Percentiles rank a stretch among this genome's conserved stretches.
phyloP scores from a whole-genome alignment of 2,329 filamentous ascomycete species.

The Phialophora chinensis region DNA sequence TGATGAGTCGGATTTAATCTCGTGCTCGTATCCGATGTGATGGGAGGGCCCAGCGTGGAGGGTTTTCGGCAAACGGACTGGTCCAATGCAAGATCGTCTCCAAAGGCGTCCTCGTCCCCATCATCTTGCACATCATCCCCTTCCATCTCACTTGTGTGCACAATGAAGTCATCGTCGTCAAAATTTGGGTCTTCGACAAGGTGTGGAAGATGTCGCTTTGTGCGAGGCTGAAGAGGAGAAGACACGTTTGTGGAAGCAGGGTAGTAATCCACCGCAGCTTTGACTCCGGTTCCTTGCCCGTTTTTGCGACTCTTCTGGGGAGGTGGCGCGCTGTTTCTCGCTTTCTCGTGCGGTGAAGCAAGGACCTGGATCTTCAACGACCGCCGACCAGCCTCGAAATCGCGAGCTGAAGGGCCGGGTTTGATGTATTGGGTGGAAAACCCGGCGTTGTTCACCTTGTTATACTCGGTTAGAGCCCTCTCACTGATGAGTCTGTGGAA shows the following conservation, averaged over 20 bases:
- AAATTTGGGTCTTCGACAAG: constrained; percentile 37
- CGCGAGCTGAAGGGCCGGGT: constrained; percentile 51
- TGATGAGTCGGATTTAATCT: constrained; percentile 50
- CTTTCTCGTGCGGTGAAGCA: constrained; percentile 52
- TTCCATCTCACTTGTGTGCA: constrained; percentile 37
- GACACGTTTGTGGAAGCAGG: constrained; percentile 71
- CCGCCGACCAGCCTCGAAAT: constrained; percentile 54
- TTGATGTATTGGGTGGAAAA: constrained; percentile 74
- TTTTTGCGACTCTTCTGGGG: constrained; percentile 42
- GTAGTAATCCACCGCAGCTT: constrained; percentile 47
- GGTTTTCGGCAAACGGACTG: constrained; percentile 37
- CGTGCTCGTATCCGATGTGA: constrained; percentile 51
- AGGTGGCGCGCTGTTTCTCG: constrained; percentile 42
- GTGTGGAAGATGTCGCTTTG: constrained; percentile 45
- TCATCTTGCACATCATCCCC: constrained; percentile 50
- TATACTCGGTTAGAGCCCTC: constrained; percentile 74
- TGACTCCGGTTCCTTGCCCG: constrained; percentile 43
- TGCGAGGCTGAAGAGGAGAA: constrained; percentile 62
- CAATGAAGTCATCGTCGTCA: constrained; percentile 29
- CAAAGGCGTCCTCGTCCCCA: constrained; percentile 11
- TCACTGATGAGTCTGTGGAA: constrained; percentile 77
- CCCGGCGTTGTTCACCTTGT: constrained; percentile 64
- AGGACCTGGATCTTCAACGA: constrained; percentile 61
- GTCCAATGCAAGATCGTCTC: neutral
- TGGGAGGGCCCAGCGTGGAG: constrained; percentile 52